phyloP scores from a whole-genome alignment of 768 basidiomycete species.

The Cytidiella melzeri region DNA sequence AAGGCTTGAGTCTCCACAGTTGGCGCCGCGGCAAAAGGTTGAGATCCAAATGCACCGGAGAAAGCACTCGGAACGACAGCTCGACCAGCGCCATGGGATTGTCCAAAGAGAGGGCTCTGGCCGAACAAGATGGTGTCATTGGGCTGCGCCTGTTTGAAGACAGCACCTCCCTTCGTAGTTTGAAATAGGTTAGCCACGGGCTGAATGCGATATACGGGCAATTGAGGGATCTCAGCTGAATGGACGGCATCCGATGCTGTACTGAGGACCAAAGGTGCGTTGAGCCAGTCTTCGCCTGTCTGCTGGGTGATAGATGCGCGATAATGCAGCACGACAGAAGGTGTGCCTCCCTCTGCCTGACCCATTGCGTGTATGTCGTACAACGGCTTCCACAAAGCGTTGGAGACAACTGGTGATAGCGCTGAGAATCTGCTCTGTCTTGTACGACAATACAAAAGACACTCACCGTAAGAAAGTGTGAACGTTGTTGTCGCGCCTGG shows the following conservation, averaged over 20 bases:
- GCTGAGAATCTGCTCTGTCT: neutral
- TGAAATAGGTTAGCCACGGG: no score
- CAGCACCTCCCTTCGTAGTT: no score
- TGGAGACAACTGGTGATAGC: constrained; percentile 37
- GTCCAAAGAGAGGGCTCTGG: no score
- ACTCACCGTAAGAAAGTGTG: constrained; percentile 48
- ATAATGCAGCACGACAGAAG: constrained; percentile 45
- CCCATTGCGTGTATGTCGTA: constrained; percentile 56
- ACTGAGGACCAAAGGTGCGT: neutral
- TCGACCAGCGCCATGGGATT: neutral
- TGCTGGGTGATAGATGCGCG: constrained; percentile 14
- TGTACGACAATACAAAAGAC: no score
- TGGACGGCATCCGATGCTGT: constrained; percentile 9
- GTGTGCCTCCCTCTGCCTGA: constrained; percentile 34
- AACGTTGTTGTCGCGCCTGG: constrained; percentile 25
- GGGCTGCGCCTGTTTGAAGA: neutral
- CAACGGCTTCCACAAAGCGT: constrained; percentile 45
- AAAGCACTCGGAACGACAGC: neutral
- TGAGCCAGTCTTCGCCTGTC: neutral
- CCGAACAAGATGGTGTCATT: neutral
- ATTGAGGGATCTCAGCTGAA: neutral
- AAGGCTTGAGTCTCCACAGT: no score
- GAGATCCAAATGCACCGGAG: neutral
- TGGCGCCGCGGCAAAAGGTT: no score
- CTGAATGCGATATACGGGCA: neutral